Base-by-base conservation (phyloP, 805 yeast species). In the Sungouiella thailandica region DNA sequence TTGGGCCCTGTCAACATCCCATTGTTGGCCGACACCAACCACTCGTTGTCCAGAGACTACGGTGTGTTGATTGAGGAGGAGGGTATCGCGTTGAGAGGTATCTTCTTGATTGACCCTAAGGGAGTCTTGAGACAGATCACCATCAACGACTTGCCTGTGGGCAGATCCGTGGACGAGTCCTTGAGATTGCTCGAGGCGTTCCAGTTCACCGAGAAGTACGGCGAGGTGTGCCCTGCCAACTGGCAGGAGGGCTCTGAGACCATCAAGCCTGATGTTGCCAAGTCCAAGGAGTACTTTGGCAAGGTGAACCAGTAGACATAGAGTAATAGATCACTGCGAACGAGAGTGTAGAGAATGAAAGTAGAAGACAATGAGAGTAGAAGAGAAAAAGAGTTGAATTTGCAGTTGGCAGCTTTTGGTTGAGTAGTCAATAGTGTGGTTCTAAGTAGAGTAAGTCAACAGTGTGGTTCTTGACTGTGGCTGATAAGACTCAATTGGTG, bases 181-280 rank as follows among this genome's bases (percentile, higher is more conserved):
- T 76, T 87, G 62, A 89, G 99, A 82, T 79, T 93, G 62, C 78
- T 93, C 46, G 97, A 93, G 65, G 99, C 97, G 53, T 93, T 93
- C 96, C 96, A 90, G 76, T 93, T 95, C 89, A 85, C 96, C 57
- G 97, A 89, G 69, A 84, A 86, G 76, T 75, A 93, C 80, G 98
- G 98, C 73, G 96, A 94, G 74, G 98, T 90, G 51, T 89, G 97
- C 75, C 98, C 98, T 58, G 97, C 97, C 64, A 93, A 90, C 94
- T 90, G 98, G 98, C 63, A 59, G 47, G 65, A 65, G 46, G 98
- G 98, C 72, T 65, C 85, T 44, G 95, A 85, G 61, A 84, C 95
- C 67, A 87, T 88, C 72, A 82, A 81, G 66, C 50, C 52, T 8
- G 47, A 45, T 20, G 49, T 44, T 17, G 42, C 43, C 25, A 27